These are phyloP conservation scores for Conringia planisiliqua DNA, from an alignment of 345 rosid genomes.

Conservation along the genomic window DNA sequence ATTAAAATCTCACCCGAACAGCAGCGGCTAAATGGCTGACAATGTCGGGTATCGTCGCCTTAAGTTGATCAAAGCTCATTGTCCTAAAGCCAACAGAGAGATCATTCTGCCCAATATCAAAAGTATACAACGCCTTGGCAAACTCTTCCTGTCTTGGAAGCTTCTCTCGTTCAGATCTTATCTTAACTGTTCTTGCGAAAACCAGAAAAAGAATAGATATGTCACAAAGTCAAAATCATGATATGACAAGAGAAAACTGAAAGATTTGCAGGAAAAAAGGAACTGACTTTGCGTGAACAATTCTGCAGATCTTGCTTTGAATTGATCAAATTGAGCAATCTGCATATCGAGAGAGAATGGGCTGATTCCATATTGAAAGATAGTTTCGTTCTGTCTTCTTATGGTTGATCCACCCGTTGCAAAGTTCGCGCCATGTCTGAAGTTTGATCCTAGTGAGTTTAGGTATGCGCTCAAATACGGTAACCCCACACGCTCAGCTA, in stretches of 20 bases:
- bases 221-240: neutral
- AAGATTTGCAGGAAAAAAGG: neutral
- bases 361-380: conserved; percentile 82
- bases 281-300: conserved; percentile 52
- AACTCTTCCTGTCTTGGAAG: conserved; percentile 75
- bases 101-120: conserved; percentile 95
- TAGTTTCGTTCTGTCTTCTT: conserved; percentile 76
- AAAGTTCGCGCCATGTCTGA: conserved; percentile 87
- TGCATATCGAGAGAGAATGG: conserved; percentile 90
- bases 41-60: conserved; percentile 66
- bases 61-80: conserved; percentile 66
- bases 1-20: conserved; percentile 52
- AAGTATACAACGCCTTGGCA: conserved; percentile 78
- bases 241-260: neutral
- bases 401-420: conserved; percentile 96
- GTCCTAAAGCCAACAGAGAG: conserved; percentile 80
- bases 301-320: conserved; percentile 56
- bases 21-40: conserved; percentile 73
- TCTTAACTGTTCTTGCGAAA: conserved; percentile 41
- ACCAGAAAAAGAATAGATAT: neutral
- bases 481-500: conserved; percentile 71
- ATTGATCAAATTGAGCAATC: conserved; percentile 69
- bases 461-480: conserved; percentile 87
- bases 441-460: conserved; percentile 76
- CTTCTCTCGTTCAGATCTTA: conserved; percentile 45